Base-by-base conservation (phyloP, 2,329 filamentous ascomycete species). In the Dendryphion nanum region DNA sequence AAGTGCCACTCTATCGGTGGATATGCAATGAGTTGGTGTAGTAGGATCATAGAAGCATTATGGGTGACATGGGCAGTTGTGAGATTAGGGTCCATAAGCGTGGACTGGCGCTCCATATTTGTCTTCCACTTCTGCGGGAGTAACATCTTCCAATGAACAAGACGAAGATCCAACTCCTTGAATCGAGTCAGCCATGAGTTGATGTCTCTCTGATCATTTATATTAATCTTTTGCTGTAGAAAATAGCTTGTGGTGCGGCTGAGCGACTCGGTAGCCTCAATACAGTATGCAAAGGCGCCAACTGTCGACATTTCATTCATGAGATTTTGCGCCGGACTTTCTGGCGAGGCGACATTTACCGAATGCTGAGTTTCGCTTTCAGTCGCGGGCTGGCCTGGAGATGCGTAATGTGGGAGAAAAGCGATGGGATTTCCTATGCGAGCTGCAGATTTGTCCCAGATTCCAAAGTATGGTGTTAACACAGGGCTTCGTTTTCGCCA, bases 391-490 rank as follows among this genome's bases (percentile, higher is more conserved):
- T 30, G 21, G 15, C 34, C 10, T 10, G 15, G n/a, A 10, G n/a
- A 18, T 12, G 8, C 6, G 15, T 35, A 38, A 4, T 37, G 41
- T 30, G 47, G 45, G 8, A 46, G 16, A 12, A 39, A 50, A 6
- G 40, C 37, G 12, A 53, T 49, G 2, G 34, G 34, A 6, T 15
- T 36, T 6, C 54, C 13, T 43, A 30, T 30, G 3, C 29, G 41
- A 2, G 44, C 30, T 10, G 45, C 45, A 7, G 55, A 50, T 30
- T 55, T 55, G 20, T 68, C 63, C 2, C 63, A 55, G 4, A 71
- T 59, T 5, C 68, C 69, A 45, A 72, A 72, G 37, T 63, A 70
- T 0, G 68, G 68, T 1, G 68, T 64, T 2, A 38, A 45, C 1
- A 53, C 45, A 16, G 52, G 49, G 6, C 45, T 50, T 14, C 50